Percentiles rank a stretch among this genome's conserved stretches.
phyloP scores from a whole-genome alignment of 1,284 basidiomycete genomes.

The Porodaedalea pini region DNA sequence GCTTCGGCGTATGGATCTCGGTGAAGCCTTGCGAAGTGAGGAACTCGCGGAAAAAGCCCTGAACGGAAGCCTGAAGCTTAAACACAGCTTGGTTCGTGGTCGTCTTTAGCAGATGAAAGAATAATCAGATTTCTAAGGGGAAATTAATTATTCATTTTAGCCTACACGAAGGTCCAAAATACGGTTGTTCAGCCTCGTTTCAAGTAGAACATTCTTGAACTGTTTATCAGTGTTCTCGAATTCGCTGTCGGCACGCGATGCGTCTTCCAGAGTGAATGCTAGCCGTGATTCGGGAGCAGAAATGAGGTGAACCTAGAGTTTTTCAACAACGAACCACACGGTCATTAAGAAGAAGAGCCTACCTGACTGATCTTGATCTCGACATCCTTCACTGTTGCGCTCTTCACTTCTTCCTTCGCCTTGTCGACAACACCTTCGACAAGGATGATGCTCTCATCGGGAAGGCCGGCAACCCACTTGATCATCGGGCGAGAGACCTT shows the following conservation, averaged over 20 bases:
- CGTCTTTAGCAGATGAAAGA: conserved; percentile 50
- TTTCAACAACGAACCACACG: neutral
- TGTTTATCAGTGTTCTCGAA: conserved; percentile 48
- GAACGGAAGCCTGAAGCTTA: conserved; percentile 85
- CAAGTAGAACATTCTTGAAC: conserved; percentile 66
- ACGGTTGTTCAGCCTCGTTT: conserved; percentile 94
- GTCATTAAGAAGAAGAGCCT: conserved; percentile 21
- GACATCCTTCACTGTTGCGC: conserved; percentile 83
- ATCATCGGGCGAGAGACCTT: conserved; percentile 97
- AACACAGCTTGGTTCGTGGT: conserved; percentile 97
- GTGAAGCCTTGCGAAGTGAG: conserved; percentile 76
- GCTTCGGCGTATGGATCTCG: conserved; percentile 97
- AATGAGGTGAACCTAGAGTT: conserved; percentile 17
- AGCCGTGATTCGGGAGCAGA: conserved; percentile 35
- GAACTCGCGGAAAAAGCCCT: conserved; percentile 86
- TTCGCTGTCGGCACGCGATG: conserved; percentile 73
- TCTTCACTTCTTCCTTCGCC: conserved; percentile 87
- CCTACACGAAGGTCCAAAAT: conserved; percentile 88
- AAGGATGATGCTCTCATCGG: conserved; percentile 89
- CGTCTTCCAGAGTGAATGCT: conserved; percentile 82
- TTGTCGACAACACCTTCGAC: conserved; percentile 83
- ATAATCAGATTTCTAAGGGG: conserved; percentile 19
- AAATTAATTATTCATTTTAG: conserved; percentile 17
- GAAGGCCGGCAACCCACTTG: conserved; percentile 82
- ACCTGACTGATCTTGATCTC: conserved; percentile 88